These are phyloP conservation scores for Fraxinus pennsylvanica DNA, from an alignment of 257 asterid species.

Conservation along the genomic window DNA sequence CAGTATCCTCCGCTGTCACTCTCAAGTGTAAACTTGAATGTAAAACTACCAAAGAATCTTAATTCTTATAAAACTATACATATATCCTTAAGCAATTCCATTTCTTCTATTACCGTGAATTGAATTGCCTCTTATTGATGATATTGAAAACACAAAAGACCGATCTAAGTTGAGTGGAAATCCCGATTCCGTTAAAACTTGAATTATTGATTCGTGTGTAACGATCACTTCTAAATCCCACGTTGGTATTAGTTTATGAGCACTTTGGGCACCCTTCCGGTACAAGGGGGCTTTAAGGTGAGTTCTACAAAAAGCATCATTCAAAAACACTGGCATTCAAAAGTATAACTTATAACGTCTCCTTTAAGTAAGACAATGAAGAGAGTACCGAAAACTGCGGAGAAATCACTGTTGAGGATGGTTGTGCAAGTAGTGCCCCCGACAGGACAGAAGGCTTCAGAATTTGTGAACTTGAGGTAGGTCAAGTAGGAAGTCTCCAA, in stretches of 20 bases:
- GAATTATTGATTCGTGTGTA: neutral
- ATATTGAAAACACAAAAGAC: neutral
- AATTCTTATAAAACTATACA: neutral
- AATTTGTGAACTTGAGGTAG: slow-evolving; percentile 64
- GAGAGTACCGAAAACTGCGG: slow-evolving; percentile 66
- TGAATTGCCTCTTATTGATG: neutral
- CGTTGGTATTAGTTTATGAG: neutral
- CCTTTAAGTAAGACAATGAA: neutral
- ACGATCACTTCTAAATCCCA: neutral
- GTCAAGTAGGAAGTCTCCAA: slow-evolving; percentile 87
- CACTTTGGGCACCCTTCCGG: neutral
- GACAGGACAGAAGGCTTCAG: slow-evolving; percentile 82
- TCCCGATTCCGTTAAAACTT: neutral
- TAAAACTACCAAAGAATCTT: neutral
- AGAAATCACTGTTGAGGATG: slow-evolving; percentile 77
- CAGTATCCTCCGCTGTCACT: neutral
- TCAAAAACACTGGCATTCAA: neutral
- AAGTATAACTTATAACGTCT: neutral
- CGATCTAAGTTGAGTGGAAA: neutral
- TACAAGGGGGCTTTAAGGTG: neutral
- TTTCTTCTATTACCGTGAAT: neutral
- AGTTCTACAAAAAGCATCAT: neutral
- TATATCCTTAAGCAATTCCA: neutral
- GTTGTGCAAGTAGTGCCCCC: slow-evolving; percentile 67
- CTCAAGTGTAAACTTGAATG: neutral